These are phyloP conservation scores for Nakazawaea laoshanensis DNA, from an alignment of 805 yeast species.

Conservation along the genomic window DNA sequence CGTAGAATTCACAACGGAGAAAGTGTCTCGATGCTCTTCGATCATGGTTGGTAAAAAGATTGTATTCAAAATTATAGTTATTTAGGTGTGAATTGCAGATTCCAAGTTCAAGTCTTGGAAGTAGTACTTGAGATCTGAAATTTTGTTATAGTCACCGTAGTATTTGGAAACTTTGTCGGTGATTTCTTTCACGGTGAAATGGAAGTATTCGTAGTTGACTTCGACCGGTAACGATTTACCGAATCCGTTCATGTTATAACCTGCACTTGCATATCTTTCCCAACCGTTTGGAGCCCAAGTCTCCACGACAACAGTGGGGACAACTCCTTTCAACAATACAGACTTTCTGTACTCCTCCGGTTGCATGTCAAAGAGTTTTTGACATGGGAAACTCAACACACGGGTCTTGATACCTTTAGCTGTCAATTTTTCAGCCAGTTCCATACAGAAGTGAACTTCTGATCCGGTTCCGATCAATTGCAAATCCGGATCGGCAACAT, in stretches of 20 bases:
- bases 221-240: conserved; percentile 28
- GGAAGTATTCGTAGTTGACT: conserved; percentile 23
- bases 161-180: conserved; percentile 22
- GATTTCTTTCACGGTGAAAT: conserved; percentile 18
- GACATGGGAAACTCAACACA: conserved; percentile 24
- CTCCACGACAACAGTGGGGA: conserved; percentile 24
- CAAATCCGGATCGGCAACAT: conserved; percentile 16
- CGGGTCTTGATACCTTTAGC: conserved; percentile 18
- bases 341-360: conserved; percentile 18
- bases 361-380: conserved; percentile 22
- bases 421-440: conserved; percentile 18
- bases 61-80: not conserved
- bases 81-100: conserved; percentile 4
- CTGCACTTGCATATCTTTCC: conserved; percentile 28
- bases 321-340: conserved; percentile 17
- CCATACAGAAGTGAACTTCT: conserved; percentile 20
- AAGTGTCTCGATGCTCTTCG: conserved; percentile 87
- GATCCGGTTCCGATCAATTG: conserved; percentile 22
- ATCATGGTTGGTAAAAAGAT: conserved; percentile 53
- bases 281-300: conserved; percentile 27
- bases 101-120: conserved; percentile 8
- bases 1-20: conserved; percentile 97
- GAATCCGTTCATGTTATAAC: conserved; percentile 22
- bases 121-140: conserved; percentile 4
- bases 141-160: conserved; percentile 12